Evolutionary conservation across 805 yeast genomes (phyloP).

Genomic region (Blastobotrys robertii): DNA sequence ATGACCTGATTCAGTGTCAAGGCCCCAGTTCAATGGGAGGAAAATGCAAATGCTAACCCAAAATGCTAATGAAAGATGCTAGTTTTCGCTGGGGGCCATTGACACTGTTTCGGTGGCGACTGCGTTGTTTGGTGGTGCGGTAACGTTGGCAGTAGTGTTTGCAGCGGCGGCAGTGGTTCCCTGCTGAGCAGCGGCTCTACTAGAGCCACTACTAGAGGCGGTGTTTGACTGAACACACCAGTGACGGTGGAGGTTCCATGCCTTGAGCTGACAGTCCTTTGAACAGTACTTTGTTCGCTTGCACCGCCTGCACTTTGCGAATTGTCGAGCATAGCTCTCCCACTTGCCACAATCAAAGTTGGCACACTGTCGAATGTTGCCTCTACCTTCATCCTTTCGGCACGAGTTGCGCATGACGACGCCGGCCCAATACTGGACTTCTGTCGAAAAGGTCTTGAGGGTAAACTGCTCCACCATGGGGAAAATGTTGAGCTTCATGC

Average conservation of each 20-base stretch:
- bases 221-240: slow-evolving; percentile 49
- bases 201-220: no score
- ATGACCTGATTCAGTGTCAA: no score
- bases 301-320: slow-evolving; percentile 91
- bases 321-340: slow-evolving; percentile 85
- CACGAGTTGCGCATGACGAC: slow-evolving; percentile 97
- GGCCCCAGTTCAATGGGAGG: no score
- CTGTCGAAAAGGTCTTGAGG: slow-evolving; percentile 54
- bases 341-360: slow-evolving; percentile 87
- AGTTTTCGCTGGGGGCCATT: no score
- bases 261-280: slow-evolving; percentile 79
- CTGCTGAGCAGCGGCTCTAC: no score
- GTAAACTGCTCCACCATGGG: slow-evolving; percentile 91
- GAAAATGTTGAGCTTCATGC: slow-evolving; percentile 51
- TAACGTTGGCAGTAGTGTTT: no score
- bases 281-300: slow-evolving; percentile 93
- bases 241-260: slow-evolving; percentile 88
- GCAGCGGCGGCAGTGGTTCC: no score
- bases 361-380: slow-evolving; percentile 93
- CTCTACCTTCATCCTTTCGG: slow-evolving; percentile 74
- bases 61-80: no score
- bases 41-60: no score
- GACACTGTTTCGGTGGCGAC: no score
- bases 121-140: no score
- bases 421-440: slow-evolving; percentile 92